Percentiles rank a stretch among this genome's conserved stretches.
Evolutionary conservation across 108 stramenopile genomes (phyloP).

Genomic region (Cylindrotheca closterium): DNA sequence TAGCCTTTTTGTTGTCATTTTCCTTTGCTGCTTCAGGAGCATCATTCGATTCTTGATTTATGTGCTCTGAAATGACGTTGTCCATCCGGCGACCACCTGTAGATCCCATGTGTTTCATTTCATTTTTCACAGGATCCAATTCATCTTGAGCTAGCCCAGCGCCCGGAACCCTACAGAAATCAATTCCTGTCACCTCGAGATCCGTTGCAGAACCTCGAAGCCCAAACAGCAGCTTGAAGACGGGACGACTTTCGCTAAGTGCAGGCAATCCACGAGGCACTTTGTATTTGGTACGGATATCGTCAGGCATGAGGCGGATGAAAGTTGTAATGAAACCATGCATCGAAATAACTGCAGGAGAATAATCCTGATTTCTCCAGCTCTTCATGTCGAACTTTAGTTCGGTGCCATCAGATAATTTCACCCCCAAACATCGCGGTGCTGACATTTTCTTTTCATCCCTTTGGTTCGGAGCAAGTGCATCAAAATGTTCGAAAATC

Average conservation of each 20-base stretch:
- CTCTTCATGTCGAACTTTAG: constrained; percentile 24
- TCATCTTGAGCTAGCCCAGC: constrained; percentile 72
- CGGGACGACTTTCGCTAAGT: constrained; percentile 76
- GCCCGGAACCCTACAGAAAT: constrained; percentile 81
- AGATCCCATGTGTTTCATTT: constrained; percentile 61
- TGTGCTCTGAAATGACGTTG: constrained; percentile 16
- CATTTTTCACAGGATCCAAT: constrained; percentile 60
- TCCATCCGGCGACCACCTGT: constrained; percentile 15
- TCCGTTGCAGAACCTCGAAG: constrained; percentile 73
- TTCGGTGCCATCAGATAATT: constrained; percentile 37
- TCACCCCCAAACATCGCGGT: constrained; percentile 70
- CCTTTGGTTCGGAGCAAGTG: constrained; percentile 5
- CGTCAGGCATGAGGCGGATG: constrained; percentile 58
- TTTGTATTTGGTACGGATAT: constrained; percentile 65
- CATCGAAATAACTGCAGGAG: constrained; percentile 66
- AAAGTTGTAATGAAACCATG: constrained; percentile 85
- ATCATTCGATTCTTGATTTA: constrained; percentile 6
- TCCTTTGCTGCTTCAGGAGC: constrained; percentile 11
- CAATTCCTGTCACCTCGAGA: constrained; percentile 76
- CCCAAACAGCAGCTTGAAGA: constrained; percentile 73
- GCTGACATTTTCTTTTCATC: constrained; percentile 5
- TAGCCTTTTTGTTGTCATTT: constrained; percentile 13
- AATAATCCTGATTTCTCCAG: constrained; percentile 43
- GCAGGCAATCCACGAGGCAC: constrained; percentile 79
- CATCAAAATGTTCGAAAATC: constrained; percentile 43